These are phyloP conservation scores for Aspergillus hortae DNA, from an alignment of 2,329 filamentous ascomycete genomes.

Conservation along the genomic window DNA sequence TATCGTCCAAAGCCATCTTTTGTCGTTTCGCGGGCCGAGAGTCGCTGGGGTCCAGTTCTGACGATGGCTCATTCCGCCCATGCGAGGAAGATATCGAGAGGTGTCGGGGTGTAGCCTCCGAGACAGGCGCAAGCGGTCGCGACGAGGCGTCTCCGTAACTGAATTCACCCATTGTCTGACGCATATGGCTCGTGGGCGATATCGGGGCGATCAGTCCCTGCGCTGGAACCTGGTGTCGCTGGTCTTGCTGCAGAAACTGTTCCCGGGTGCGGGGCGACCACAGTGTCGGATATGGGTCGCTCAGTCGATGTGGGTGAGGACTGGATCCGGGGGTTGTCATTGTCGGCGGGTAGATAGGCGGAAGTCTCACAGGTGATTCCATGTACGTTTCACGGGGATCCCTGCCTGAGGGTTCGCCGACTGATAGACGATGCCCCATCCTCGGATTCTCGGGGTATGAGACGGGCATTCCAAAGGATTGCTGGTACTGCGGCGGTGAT, in stretches of 20 bases:
- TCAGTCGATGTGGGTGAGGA: slow-evolving; percentile 29
- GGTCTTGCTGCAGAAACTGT: slow-evolving; percentile 21
- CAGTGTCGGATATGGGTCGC: slow-evolving; percentile 29
- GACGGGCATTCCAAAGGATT: slow-evolving; percentile 21
- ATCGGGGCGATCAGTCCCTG: slow-evolving; percentile 24
- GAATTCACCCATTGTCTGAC: slow-evolving; percentile 21
- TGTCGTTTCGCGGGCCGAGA: slow-evolving; percentile 32
- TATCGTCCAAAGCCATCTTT: slow-evolving; percentile 40
- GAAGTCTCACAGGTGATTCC: slow-evolving; percentile 34
- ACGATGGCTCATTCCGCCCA: slow-evolving; percentile 9
- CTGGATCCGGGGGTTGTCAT: slow-evolving; percentile 14
- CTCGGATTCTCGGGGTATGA: slow-evolving; percentile 25
- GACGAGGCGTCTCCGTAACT: slow-evolving; percentile 19
- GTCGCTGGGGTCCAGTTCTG: slow-evolving; percentile 19
- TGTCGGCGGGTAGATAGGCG: slow-evolving; percentile 35
- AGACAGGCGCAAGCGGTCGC: slow-evolving; percentile 19
- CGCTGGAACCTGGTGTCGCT: slow-evolving; percentile 14
- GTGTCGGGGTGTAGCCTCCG: slow-evolving; percentile 16
- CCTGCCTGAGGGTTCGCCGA: slow-evolving; percentile 21
- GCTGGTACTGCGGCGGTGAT: slow-evolving; percentile 33
- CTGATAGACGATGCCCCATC: slow-evolving; percentile 22
- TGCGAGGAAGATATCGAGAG: slow-evolving; percentile 13
- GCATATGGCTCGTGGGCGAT: slow-evolving; percentile 24
- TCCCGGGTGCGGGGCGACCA: slow-evolving; percentile 24
- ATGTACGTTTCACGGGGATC: slow-evolving; percentile 27